Percentiles rank a stretch among this genome's conserved stretches.
These are phyloP conservation scores for Kluyveromyces sp. DNA, from an alignment of 1,139 yeast species.

Conservation along the genomic window DNA sequence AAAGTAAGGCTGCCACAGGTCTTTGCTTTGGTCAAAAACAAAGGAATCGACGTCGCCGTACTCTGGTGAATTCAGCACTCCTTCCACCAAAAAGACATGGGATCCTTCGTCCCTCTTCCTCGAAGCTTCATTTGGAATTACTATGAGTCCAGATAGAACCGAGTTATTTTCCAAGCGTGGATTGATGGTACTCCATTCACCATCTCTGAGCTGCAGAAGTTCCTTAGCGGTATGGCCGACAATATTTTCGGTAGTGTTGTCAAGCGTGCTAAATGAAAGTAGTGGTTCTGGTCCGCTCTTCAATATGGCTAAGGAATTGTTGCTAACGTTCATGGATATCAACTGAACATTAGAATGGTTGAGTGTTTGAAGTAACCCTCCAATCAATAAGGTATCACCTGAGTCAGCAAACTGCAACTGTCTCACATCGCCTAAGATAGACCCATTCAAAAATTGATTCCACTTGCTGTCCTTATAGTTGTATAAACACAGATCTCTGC, in stretches of 20 bases:
- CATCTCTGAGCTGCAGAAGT: conserved; percentile 11
- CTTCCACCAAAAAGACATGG: conserved; percentile 54
- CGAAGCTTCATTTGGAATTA: not conserved
- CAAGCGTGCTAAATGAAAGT: conserved; percentile 13
- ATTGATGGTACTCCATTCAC: conserved; percentile 14
- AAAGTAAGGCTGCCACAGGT: conserved; percentile 65
- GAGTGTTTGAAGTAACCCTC: conserved; percentile 45
- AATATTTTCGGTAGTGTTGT: conserved; percentile 8
- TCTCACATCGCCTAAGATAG: conserved; percentile 48
- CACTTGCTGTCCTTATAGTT: conserved; percentile 51
- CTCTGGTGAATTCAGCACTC: conserved; percentile 44
- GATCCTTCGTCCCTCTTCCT: conserved; percentile 30
- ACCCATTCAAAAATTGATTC: conserved; percentile 39
- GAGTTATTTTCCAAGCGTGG: conserved; percentile 3
- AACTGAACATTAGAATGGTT: conserved; percentile 15
- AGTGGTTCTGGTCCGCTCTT: conserved; percentile 9
- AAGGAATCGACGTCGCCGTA: conserved; percentile 66
- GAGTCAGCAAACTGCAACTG: conserved; percentile 47
- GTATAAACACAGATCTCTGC: conserved; percentile 63
- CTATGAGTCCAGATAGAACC: conserved; percentile 1
- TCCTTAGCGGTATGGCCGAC: conserved; percentile 20
- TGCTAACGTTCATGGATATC: conserved; percentile 16
- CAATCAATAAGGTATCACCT: conserved; percentile 44
- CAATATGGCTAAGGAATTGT: conserved; percentile 10
- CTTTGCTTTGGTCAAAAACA: conserved; percentile 49